These are phyloP conservation scores for Globisporangium megalacanthum DNA, from an alignment of 352 stramenopile species.

Conservation along the genomic window DNA sequence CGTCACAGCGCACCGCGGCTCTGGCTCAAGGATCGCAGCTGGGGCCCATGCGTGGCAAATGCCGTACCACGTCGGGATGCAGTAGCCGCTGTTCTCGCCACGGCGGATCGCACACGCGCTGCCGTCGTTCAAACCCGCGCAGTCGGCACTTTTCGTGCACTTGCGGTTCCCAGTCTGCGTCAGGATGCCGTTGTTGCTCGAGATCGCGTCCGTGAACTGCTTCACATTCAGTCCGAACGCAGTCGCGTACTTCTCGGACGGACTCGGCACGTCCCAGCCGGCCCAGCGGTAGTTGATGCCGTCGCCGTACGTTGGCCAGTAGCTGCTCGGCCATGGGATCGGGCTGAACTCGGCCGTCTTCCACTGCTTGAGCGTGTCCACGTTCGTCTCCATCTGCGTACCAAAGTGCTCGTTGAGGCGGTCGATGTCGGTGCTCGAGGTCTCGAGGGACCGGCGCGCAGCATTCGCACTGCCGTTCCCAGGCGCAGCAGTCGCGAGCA, in stretches of 20 bases:
- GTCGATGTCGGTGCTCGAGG: not conserved
- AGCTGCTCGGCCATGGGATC: constrained; percentile 61
- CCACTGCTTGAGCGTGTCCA: constrained; percentile 1
- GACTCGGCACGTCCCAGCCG: constrained; percentile 23
- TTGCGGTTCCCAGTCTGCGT: constrained; percentile 17
- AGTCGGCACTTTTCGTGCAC: constrained; percentile 29
- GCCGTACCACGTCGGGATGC: constrained; percentile 16
- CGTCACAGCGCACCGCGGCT: constrained; percentile 27
- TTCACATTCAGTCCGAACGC: constrained; percentile 32
- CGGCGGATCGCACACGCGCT: constrained; percentile 9
- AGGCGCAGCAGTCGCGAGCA: not conserved
- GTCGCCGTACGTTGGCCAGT: constrained; percentile 57
- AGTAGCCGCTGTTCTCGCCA: constrained; percentile 1
- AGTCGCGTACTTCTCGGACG: constrained; percentile 44
- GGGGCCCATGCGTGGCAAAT: constrained; percentile 17
- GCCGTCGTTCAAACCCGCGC: constrained; percentile 8
- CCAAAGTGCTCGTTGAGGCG: not conserved
- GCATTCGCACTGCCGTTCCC: not conserved
- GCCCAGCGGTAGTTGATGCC: constrained; percentile 57
- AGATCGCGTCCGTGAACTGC: constrained; percentile 36
- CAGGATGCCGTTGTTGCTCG: constrained; percentile 32
- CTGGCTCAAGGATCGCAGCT: constrained; percentile 28
- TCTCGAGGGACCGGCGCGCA: constrained; percentile 1
- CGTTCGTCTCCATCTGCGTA: not conserved
- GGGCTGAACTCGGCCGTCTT: constrained; percentile 16